These are phyloP conservation scores for Phytopythium helicoides DNA, from an alignment of 352 stramenopile species.

Conservation along the genomic window DNA sequence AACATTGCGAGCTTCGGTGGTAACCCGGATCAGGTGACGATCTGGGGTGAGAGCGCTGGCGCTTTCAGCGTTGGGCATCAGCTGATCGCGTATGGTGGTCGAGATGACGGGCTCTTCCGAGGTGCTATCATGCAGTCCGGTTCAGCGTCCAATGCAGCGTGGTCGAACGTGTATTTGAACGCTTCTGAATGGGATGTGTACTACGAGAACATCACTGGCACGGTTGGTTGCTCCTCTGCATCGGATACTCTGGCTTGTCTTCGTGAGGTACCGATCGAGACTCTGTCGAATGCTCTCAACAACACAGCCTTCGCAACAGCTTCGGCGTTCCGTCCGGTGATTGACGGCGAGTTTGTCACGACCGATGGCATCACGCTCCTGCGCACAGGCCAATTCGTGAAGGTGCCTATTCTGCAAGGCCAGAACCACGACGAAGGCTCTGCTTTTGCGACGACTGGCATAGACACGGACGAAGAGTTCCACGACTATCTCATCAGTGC, in stretches of 20 bases:
- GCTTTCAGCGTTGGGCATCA: slow-evolving; percentile 31
- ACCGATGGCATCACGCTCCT: slow-evolving; percentile 15
- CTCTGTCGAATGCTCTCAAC: slow-evolving; percentile 20
- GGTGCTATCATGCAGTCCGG: slow-evolving; percentile 25
- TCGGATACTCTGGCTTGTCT: slow-evolving; percentile 22
- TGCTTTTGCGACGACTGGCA: slow-evolving; percentile 17
- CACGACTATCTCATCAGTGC: slow-evolving; percentile 12
- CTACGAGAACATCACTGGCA: slow-evolving; percentile 19
- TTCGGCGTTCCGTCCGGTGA: slow-evolving; percentile 12
- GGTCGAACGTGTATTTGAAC: slow-evolving; percentile 17
- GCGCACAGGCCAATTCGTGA: slow-evolving; percentile 20
- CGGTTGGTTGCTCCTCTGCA: slow-evolving; percentile 20
- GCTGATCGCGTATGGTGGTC: slow-evolving; percentile 24
- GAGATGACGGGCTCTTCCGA: slow-evolving; percentile 22
- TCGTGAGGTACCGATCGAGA: slow-evolving; percentile 21
- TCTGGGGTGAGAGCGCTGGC: slow-evolving; percentile 88
- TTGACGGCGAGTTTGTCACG: slow-evolving; percentile 30
- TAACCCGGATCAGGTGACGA: slow-evolving; percentile 71
- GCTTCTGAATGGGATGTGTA: slow-evolving; percentile 21
- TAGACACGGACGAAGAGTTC: slow-evolving; percentile 25
- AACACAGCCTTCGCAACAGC: slow-evolving; percentile 12
- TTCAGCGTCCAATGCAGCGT: slow-evolving; percentile 13
- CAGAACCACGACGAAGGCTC: slow-evolving; percentile 29
- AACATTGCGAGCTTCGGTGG: slow-evolving; percentile 84
- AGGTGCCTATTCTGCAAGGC: slow-evolving; percentile 28